Evolutionary conservation across 306 rosid species (phyloP), one percentile per base, ranked within the genome.

Genomic region (Inga oerstediana): DNA sequence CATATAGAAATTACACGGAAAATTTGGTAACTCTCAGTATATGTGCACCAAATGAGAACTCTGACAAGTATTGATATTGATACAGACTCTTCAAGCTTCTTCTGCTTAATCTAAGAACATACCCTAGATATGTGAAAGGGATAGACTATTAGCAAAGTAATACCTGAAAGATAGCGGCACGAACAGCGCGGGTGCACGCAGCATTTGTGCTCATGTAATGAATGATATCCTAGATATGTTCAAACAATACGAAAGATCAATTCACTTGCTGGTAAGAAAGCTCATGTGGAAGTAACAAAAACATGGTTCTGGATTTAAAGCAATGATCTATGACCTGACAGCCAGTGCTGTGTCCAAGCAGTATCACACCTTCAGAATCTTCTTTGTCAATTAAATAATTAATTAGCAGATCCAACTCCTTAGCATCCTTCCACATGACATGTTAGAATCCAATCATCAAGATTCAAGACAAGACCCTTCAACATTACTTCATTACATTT

Each of bases 121-220:
- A 27, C 30, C 30, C 30, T 27, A 27, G 30, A 27, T 49, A 45
- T 11, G 49, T 45, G 49, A 11, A 81, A 67, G 41, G 75, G 75
- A 73, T 67, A 5, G 44, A 77, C 30, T 54, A 67, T 27, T 39
- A 82, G 75, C 65, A 79, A 64, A 46, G 39, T 11, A 84, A 48
- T 84, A 94, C 99, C 99, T 97, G 99, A 79, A 97, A 85, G 86
- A 97, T 89, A 88, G 97, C 97, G 78, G 94, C 97, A 81, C 97
- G 98, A 69, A 97, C 99, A n/a, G 99, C 99, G 79, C 97, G 84
- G 76, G 95, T 87, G 91, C 99, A 97, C 62, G 99, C 99, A 79
- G 88, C 91, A 88, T 92, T 94, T 77, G 99, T 94, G 49, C 90
- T 83, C 90, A 97, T 91, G 81, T 91, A 97, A 88, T 90, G 88